Evolutionary conservation across 345 rosid species (phyloP), one percentile per base, ranked within the genome.

Genomic region (Stellera chamaejasme): DNA sequence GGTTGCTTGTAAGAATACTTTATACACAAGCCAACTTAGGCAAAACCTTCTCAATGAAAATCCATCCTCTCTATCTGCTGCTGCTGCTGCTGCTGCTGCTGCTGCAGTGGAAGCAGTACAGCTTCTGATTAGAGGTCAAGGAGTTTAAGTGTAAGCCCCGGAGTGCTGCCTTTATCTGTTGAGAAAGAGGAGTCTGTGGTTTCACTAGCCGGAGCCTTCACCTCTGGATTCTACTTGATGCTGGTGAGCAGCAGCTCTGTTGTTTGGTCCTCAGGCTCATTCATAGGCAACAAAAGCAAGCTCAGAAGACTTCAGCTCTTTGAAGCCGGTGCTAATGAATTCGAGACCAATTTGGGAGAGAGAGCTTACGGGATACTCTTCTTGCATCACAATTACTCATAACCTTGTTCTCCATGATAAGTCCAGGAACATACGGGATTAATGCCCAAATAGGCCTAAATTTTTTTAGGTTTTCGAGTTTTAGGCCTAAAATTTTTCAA

Each of bases 311-410:
- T 54, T 11, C 47, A 32, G 41, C 63, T 67, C 10, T 59, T 54
- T 9, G 66, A 72, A 42, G 59, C 58, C 27, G 72, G 62, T 59
- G 3, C 41, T 72, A 32, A 43, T 55, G 27, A 48, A 61, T 42
- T 26, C 39, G 14, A 27, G 6, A 11, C 42, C 42, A 48, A 51
- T 62, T 10, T 72, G 76, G 76, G 51, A 62, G 43, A 72, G 51
- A 62, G 43, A 72, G 76, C 63, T 71, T 71, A 19, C 48, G 53
- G 56, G 72, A 72, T 27, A 63, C 76, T 1, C 68, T 72, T 15
- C 66, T 72, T 44, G 59, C 76, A 19, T 44, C 43, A 27, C 72
- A 72, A 43, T 59, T 27, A 25, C 48, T 72, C 26, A 15, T 55
- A 15, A 9, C 55, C 11, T 48, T 67, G 51, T 59, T 72, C 13